Conservation (phyloP, 495 filamentous ascomycete genomes). For the Trichoderma gamsii region DNA sequence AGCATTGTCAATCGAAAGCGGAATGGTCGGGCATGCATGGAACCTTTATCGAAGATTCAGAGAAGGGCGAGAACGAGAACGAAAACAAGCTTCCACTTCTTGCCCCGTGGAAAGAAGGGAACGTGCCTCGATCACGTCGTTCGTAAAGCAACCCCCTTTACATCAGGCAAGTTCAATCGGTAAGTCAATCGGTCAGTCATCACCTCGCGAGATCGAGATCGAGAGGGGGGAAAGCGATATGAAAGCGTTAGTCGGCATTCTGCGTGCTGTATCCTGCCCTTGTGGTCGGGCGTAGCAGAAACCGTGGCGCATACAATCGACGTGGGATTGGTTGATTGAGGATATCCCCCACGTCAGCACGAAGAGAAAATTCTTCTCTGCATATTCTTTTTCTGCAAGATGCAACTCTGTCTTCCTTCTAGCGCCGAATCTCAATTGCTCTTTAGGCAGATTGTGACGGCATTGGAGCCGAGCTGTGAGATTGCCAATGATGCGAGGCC, state of each 20-base stretch:
- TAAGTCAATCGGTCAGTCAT: not conserved
- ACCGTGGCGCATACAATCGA: too few species aligned
- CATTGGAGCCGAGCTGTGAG: too few species aligned
- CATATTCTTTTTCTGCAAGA: too few species aligned
- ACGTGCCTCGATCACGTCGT: not conserved
- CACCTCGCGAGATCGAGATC: too few species aligned
- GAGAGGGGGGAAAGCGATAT: not conserved
- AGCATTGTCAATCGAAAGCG: not conserved
- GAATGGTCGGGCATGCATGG: conserved; percentile 3
- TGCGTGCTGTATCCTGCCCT: not conserved
- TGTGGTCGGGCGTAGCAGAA: too few species aligned
- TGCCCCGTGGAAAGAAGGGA: not conserved
- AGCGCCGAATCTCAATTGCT: too few species aligned
- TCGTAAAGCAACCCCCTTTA: not conserved
- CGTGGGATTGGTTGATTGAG: too few species aligned
- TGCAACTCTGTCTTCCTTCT: too few species aligned
- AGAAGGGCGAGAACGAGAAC: not conserved
- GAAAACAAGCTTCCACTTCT: not conserved
- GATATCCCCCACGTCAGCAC: too few species aligned
- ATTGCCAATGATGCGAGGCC: too few species aligned
- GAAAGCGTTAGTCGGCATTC: not conserved
- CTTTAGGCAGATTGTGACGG: too few species aligned
- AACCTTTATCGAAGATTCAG: not conserved
- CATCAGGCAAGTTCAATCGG: not conserved
- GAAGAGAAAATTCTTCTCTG: too few species aligned